Base-by-base conservation (phyloP, 345 rosid species). In the Capsella bursapastoris region DNA sequence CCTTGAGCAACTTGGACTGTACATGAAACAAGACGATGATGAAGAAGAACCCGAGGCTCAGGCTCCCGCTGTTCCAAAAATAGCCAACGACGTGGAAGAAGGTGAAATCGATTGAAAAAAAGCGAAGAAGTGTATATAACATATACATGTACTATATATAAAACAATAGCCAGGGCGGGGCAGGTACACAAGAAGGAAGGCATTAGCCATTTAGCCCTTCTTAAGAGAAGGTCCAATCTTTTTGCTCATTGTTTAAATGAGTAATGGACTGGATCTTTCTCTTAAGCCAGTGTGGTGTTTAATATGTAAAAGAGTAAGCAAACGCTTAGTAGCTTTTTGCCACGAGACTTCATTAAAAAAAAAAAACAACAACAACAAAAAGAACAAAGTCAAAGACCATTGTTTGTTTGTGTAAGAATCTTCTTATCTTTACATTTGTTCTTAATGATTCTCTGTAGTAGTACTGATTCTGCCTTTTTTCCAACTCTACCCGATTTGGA, bases 1-100 rank as follows among this genome's bases (percentile, higher is more conserved):
- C 1, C 82, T 95, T 76, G 99, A 95, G 78, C 97, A 89, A 64
- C 90, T 90, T 3, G 99, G 99, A 32, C 72, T 95, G 78, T 95
- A 82, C 84, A 95, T 92, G 88, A 95, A 90, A 81, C 82, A 79
- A 31, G 96, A 90, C 34, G 91, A 92, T 4, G 90, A 92, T 43
- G 96, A 86, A 47, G 90, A 84, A 59, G 95, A 91, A 64, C 75
- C 81, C 2, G 89, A 84, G 41, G 79, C 81, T 8, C 84, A 84
- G 41, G 79, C 81, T 8, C 84, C 81, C 2, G 52, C 62, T 45
- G 45, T 71, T 66, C 57, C 69, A 45, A 72, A 60, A 45, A 51
- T 58, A 66, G 47, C 65, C 38, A 66, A 51, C 0, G 81, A 90
- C 62, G 86, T 82, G 0, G 98, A 88, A 82, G 96, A 94, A 86